Evolutionary conservation across 257 asterid species (phyloP).

Genomic region (Solanum pinnatisectum): DNA sequence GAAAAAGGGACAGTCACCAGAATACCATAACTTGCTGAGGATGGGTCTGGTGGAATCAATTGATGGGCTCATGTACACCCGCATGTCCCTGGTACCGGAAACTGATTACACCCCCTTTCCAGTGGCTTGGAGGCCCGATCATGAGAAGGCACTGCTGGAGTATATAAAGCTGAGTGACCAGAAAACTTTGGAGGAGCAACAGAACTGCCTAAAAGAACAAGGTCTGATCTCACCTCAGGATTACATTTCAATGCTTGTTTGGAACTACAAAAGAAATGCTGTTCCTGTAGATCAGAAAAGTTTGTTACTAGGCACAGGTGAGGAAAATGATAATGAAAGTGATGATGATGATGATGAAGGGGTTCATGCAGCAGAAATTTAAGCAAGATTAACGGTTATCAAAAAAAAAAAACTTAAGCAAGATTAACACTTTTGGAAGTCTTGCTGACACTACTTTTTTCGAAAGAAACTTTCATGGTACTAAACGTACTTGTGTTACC

Average conservation of each 20-base stretch:
- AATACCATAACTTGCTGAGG: constrained; percentile 74
- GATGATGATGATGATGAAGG: constrained; percentile 43
- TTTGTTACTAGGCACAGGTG: constrained; percentile 37
- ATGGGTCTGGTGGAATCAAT: constrained; percentile 97
- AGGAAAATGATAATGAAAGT: constrained; percentile 13
- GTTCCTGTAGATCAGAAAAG: constrained; percentile 31
- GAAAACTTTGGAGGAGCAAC: constrained; percentile 68
- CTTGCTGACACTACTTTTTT: background rate
- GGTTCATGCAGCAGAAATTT: constrained; percentile 36
- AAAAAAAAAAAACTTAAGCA: constrained; percentile 22
- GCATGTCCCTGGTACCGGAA: constrained; percentile 98
- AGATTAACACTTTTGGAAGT: background rate
- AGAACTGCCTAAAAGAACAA: constrained; percentile 51
- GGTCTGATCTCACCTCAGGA: constrained; percentile 96
- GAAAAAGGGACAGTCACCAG: constrained; percentile 91
- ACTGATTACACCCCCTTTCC: constrained; percentile 90
- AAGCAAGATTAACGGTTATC: constrained; percentile 1
- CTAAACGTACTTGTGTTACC: background rate
- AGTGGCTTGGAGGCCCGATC: constrained; percentile 79
- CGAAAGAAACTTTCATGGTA: background rate
- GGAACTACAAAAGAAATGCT: constrained; percentile 86
- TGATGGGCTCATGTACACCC: constrained; percentile 81
- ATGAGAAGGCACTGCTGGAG: constrained; percentile 84
- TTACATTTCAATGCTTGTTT: constrained; percentile 85
- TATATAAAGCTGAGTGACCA: constrained; percentile 63